A percentile compares a stretch with the other conserved stretches of the same genome.
Conservation (phyloP, 495 filamentous ascomycete genomes). For the Penicillium steckii region DNA sequence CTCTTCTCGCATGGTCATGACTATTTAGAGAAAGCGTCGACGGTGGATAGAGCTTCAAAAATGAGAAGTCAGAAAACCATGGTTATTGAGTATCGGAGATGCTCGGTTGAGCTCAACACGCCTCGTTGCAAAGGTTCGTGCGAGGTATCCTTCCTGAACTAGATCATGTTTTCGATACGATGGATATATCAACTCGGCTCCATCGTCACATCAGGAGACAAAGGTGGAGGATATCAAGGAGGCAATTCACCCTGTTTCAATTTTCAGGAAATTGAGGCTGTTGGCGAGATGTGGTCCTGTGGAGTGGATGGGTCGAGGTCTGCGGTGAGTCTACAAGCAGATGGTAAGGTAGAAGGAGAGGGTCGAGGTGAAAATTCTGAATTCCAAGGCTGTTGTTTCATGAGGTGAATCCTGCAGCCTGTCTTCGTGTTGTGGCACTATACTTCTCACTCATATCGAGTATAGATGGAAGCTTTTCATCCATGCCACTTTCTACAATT, state of each 20-base stretch:
- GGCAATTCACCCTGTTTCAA: background rate
- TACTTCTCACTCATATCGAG: background rate
- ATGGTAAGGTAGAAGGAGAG: too few relatives aligned
- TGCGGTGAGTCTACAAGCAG: too few relatives aligned
- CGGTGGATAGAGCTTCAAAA: conserved; percentile 7
- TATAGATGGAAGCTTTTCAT: background rate
- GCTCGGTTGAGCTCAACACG: background rate
- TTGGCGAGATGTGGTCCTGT: background rate
- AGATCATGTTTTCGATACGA: background rate
- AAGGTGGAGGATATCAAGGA: background rate
- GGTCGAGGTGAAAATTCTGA: too few relatives aligned
- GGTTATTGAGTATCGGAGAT: background rate
- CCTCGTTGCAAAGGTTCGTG: background rate
- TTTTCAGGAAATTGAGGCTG: background rate
- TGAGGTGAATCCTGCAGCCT: background rate
- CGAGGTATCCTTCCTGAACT: background rate
- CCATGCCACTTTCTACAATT: background rate
- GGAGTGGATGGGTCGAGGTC: background rate
- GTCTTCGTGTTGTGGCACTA: background rate
- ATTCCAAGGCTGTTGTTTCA: too few relatives aligned
- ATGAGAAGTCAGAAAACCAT: conserved; percentile 6
- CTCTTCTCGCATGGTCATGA: conserved; percentile 3
- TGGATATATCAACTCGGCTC: background rate
- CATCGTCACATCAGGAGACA: conserved; percentile 2
- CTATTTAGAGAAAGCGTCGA: conserved; percentile 4